Percentiles rank a stretch among this genome's conserved stretches.
phyloP scores from a whole-genome alignment of 2,329 filamentous ascomycete genomes.

The Rhexocercosporidium sp. region DNA sequence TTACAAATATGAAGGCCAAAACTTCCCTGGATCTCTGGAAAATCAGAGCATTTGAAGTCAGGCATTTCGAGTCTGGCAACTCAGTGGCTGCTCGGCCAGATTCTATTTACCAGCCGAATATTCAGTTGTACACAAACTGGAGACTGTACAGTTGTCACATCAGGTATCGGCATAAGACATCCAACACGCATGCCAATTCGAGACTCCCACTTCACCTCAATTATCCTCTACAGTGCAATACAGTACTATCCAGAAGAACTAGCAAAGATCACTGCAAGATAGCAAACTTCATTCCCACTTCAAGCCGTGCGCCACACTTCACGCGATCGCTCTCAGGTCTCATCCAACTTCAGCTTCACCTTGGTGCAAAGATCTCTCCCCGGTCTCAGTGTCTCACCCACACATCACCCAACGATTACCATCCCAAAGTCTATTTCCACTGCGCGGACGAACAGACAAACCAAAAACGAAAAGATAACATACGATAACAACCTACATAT shows the following conservation, averaged over 20 bases:
- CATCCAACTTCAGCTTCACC: background rate
- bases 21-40: background rate
- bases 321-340: too few relatives aligned
- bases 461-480: background rate
- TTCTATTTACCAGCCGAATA: background rate
- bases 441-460: background rate
- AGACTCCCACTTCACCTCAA: background rate
- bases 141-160: background rate
- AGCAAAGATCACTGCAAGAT: background rate
- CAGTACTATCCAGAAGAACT: background rate
- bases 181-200: background rate
- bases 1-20: background rate
- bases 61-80: background rate
- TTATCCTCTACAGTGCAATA: background rate
- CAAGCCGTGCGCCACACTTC: background rate
- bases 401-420: background rate
- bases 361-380: background rate
- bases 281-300: background rate
- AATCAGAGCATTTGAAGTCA: background rate
- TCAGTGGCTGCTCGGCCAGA: background rate
- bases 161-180: background rate
- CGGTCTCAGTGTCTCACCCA: background rate
- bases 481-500: background rate
- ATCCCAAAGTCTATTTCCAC: background rate
- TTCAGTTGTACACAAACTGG: background rate